These are phyloP conservation scores for Artemisia annua DNA, from an alignment of 129 eudicot species.

Conservation along the genomic window DNA sequence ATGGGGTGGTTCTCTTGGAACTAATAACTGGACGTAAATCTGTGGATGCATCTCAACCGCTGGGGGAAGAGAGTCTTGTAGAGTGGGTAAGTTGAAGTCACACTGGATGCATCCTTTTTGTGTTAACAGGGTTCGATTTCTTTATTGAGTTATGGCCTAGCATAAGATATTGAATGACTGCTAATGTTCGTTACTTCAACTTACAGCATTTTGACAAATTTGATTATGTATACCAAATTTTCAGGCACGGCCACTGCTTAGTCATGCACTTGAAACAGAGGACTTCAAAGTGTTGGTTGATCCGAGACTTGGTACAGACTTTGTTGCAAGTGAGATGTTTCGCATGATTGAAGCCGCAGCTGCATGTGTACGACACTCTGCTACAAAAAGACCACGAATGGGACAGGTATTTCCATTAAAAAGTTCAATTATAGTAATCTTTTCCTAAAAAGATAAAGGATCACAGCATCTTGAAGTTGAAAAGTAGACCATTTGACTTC, in stretches of 20 bases:
- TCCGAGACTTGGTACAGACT: slow-evolving; percentile 69
- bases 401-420: slow-evolving; percentile 59
- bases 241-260: slow-evolving; percentile 92
- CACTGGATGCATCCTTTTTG: not conserved
- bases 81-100: slow-evolving; percentile 64
- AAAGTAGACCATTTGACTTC: not conserved
- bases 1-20: slow-evolving; percentile 91
- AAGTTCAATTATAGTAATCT: not conserved
- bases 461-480: not conserved
- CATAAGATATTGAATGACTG: not conserved
- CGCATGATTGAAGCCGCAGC: slow-evolving; percentile 87
- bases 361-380: slow-evolving; percentile 86
- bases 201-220: not conserved
- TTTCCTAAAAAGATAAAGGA: not conserved
- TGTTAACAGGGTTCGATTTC: not conserved
- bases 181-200: not conserved
- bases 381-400: slow-evolving; percentile 80
- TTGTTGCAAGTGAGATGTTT: slow-evolving; percentile 62
- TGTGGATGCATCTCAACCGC: slow-evolving; percentile 81
- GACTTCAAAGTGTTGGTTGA: slow-evolving; percentile 63
- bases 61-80: slow-evolving; percentile 83
- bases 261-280: slow-evolving; percentile 59
- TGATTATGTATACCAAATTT: not conserved
- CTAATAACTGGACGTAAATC: slow-evolving; percentile 89
- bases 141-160: slow-evolving; percentile 9